Evolutionary conservation across 768 basidiomycete species (phyloP), one percentile per base, ranked within the genome.

Genomic region (Chalciporus pseudorubinellus): DNA sequence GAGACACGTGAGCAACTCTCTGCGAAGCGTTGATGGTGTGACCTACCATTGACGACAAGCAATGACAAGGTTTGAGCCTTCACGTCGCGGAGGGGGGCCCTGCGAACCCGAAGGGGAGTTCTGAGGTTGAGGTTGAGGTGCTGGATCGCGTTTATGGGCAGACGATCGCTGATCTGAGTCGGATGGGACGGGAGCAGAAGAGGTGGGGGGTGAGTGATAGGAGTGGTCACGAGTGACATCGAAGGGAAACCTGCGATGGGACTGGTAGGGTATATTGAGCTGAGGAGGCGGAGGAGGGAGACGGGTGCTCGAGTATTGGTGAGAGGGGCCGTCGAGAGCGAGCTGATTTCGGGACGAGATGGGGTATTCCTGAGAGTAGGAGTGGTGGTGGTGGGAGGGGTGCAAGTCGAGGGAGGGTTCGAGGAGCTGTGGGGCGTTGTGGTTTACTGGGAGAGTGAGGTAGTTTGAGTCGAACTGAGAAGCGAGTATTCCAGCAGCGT

Each of bases 41-140:
- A 57, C 85, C 64, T 67, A 90, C 88, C 88, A 91, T 68, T 89
- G 87, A 55, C 83, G 83, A 76, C 89, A 91, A 57, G 89, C 88
- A 72, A 91, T 88, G 70, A 91, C 88, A 63, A 82, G 79, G 59
- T 74, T 79, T 11, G 85, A 83, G 72, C 74, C 72, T 69, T 83
- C 79, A 67, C 78, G 83, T 63, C 80, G 78, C 54, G 74, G 52
- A 48, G 57, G 49, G 19, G 42, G 52, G 13, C 48, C 54, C 69
- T 70, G 64, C 65, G 73, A 58, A 67, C 68, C 52, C 61, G 64
- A 59, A 22, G 52, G 29, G 21, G 57, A 55, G 66, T 46, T 67
- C 47, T 56, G 68, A 13, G 46, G 43, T 39, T 62, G 59, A 61
- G 73, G 72, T 38, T 70, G 64, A 64, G 75, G 71, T 9, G 68